phyloP scores from a whole-genome alignment of 805 yeast genomes.

The Spathaspora hagerdaliae region DNA sequence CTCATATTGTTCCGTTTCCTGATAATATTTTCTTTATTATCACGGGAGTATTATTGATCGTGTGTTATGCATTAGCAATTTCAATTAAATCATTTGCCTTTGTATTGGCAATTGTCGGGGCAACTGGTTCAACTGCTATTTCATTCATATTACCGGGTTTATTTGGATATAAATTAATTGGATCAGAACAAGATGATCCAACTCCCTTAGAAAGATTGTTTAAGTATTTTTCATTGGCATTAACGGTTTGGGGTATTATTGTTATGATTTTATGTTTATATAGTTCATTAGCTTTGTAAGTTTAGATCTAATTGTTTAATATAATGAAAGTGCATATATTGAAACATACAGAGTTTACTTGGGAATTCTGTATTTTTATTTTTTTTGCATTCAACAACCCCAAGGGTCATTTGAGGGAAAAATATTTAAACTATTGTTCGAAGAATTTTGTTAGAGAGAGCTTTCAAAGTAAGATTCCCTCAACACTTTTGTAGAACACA shows the following conservation, averaged over 20 bases:
- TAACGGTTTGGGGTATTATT: constrained; percentile 63
- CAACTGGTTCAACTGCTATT: constrained; percentile 89
- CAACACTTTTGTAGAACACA: neutral
- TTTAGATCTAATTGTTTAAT: too few relatives aligned
- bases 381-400: too few relatives aligned
- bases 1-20: constrained; percentile 26
- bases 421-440: too few relatives aligned
- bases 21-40: constrained; percentile 20
- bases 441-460: too few relatives aligned
- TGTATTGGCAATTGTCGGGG: constrained; percentile 84
- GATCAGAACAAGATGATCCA: constrained; percentile 30
- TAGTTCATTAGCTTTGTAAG: constrained; percentile 6
- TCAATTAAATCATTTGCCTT: constrained; percentile 70
- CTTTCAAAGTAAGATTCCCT: too few relatives aligned
- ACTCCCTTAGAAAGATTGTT: constrained; percentile 27
- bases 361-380: too few relatives aligned
- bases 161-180: constrained; percentile 72
- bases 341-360: too few relatives aligned
- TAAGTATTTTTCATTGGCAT: constrained; percentile 48
- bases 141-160: constrained; percentile 89
- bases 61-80: constrained; percentile 63
- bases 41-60: constrained; percentile 34
- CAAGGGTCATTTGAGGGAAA: too few relatives aligned
- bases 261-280: constrained; percentile 67
- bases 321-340: too few relatives aligned